These are phyloP conservation scores for Ocimum tenuiflorum DNA, from an alignment of 257 asterid genomes.

Conservation along the genomic window DNA sequence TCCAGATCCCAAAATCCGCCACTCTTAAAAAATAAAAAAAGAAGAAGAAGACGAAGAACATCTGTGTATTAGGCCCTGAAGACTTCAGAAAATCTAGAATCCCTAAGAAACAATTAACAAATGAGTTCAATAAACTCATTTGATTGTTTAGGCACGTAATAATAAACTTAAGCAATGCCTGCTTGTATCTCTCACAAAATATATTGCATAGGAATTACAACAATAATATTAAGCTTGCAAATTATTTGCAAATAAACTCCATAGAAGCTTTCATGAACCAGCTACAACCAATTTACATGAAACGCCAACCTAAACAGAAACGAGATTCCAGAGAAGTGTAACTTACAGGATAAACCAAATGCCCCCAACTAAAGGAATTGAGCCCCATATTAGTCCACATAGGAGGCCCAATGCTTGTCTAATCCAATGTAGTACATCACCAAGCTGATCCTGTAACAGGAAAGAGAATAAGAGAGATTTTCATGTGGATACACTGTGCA, in stretches of 20 bases:
- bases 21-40: too few relatives aligned
- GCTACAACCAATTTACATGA: not conserved
- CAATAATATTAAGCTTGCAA: not conserved
- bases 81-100: not conserved
- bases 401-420: conserved; percentile 74
- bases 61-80: not conserved
- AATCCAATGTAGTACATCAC: conserved; percentile 90
- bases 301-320: not conserved
- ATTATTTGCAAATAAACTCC: not conserved
- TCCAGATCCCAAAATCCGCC: too few relatives aligned
- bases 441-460: conserved; percentile 78
- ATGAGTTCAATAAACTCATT: not conserved
- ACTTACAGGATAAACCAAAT: conserved; percentile 81
- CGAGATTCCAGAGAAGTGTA: not conserved
- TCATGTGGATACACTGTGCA: not conserved
- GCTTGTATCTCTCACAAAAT: not conserved
- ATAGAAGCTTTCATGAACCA: not conserved
- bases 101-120: not conserved
- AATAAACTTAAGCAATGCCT: not conserved
- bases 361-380: conserved; percentile 90
- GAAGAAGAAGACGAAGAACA: too few relatives aligned
- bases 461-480: conserved; percentile 15
- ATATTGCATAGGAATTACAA: not conserved
- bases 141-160: not conserved
- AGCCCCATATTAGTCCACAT: conserved; percentile 88